Conservation (phyloP, 306 rosid genomes). For the Luffa aegyptiaca region DNA sequence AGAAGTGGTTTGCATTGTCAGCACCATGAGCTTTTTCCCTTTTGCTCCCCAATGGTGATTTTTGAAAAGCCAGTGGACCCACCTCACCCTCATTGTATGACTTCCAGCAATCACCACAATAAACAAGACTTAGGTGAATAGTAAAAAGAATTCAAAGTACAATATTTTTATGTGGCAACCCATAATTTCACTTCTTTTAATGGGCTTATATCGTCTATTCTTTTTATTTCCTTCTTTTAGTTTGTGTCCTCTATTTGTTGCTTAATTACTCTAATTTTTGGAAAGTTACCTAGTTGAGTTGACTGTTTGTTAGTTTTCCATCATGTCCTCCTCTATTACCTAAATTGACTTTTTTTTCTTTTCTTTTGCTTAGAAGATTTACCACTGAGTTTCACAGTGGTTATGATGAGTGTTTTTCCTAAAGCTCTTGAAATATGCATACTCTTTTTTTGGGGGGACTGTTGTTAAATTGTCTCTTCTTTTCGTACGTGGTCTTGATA, state of each 20-base stretch:
- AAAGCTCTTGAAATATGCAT: too few species aligned
- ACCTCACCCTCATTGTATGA: neutral
- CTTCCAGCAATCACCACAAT: neutral
- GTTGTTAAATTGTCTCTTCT: neutral
- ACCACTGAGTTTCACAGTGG: neutral
- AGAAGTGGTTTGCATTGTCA: constrained; percentile 12
- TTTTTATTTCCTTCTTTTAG: neutral
- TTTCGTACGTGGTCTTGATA: neutral
- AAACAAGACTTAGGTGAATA: neutral
- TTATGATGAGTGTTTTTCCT: too few species aligned
- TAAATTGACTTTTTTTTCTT: neutral
- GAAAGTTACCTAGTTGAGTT: constrained; percentile 3
- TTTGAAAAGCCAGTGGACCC: constrained; percentile 9
- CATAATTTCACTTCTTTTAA: constrained; percentile 11
- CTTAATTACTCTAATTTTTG: neutral
- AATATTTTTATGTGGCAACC: neutral
- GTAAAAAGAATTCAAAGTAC: constrained; percentile 5
- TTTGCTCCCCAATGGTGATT: neutral
- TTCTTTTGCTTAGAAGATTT: neutral
- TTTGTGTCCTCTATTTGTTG: neutral
- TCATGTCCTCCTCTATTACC: neutral
- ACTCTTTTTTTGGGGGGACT: neutral
- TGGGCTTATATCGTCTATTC: neutral
- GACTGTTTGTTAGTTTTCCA: constrained; percentile 3
- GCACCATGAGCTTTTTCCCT: neutral